Evolutionary conservation across 176 grass and related monocot species (phyloP), one percentile per base, ranked within the genome.

Genomic region (Raddia distichophylla): DNA sequence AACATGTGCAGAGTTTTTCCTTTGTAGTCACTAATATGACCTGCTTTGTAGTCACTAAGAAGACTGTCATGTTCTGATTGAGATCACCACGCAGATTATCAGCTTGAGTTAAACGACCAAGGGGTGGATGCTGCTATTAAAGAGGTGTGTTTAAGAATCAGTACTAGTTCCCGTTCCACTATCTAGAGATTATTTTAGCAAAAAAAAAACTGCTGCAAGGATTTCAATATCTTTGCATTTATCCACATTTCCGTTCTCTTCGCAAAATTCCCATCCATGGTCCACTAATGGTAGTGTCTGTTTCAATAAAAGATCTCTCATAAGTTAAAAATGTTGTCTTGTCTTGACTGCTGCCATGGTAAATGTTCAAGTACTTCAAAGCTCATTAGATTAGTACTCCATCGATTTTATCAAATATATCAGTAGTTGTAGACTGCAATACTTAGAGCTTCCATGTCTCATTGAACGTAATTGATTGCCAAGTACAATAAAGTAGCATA

Each of bases 21-120:
- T 52, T 67, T 17, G 15, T 90, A 42, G 71, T 20, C 32, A 33
- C 35, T 81, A 10, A 82, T 11, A 80, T 83, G 55, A 60, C 27
- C 27, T 27, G 27, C 20, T 52, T 67, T 17, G 15, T 90, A 42
- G 71, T 20, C 32, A 33, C 35, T 81, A 10, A 82, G 15, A 80
- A 80, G 55, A 60, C 27, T 27, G 10, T 68, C 75, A 32, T 66
- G 6, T 66, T 73, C 74, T 88, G 67, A 88, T 42, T 68, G 54
- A 78, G 57, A 83, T 59, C 18, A 20, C 10, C 34, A 82, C 50
- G 16, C 81, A 94, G 89, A 45, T 72, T 59, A 78, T 45, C 64
- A 47, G 44, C 52, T 56, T 27, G 64, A 77, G 18, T 47, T 70
- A 8, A 49, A 75, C 49, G 73, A 17, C 73, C 44, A 11, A 56